Evolutionary conservation across 2,329 filamentous ascomycete species (phyloP).

Genomic region (Endocalyx cinctus): DNA sequence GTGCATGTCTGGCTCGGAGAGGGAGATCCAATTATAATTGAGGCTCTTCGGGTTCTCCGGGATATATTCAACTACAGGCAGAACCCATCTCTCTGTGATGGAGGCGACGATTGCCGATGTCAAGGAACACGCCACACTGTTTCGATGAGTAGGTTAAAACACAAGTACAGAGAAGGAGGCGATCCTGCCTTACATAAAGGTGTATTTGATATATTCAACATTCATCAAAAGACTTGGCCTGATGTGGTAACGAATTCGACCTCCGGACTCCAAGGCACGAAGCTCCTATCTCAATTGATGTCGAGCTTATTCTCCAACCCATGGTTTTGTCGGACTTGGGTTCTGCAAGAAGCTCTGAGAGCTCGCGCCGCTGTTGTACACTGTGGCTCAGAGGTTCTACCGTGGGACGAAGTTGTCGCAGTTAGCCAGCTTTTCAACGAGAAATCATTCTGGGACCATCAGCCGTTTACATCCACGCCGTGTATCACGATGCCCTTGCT

Average conservation of each 20-base stretch:
- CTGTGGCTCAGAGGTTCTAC: not conserved
- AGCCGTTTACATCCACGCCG: not conserved
- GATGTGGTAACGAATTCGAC: not conserved
- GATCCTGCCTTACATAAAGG: not conserved
- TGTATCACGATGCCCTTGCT: not conserved
- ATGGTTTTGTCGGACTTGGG: conserved; percentile 2
- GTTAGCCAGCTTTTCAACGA: not conserved
- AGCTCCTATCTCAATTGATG: not conserved
- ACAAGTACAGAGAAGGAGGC: not conserved
- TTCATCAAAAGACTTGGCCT: not conserved
- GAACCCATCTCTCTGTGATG: not conserved
- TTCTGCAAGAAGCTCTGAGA: conserved; percentile 1
- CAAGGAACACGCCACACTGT: not conserved
- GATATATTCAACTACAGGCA: conserved; percentile 2
- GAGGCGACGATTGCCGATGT: conserved; percentile 1
- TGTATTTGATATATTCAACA: not conserved
- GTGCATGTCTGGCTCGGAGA: conserved; percentile 1
- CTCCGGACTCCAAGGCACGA: not conserved
- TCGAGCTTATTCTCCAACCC: conserved; percentile 1
- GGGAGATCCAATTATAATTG: not conserved
- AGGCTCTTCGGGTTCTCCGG: not conserved
- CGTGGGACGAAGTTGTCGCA: conserved; percentile 1
- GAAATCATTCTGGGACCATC: not conserved
- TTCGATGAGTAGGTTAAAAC: not conserved
- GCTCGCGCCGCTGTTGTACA: not conserved